Percentiles rank a stretch among this genome's conserved stretches.
Conservation (phyloP, 768 basidiomycete species). For the Phlebiopsis flavidoalba region DNA sequence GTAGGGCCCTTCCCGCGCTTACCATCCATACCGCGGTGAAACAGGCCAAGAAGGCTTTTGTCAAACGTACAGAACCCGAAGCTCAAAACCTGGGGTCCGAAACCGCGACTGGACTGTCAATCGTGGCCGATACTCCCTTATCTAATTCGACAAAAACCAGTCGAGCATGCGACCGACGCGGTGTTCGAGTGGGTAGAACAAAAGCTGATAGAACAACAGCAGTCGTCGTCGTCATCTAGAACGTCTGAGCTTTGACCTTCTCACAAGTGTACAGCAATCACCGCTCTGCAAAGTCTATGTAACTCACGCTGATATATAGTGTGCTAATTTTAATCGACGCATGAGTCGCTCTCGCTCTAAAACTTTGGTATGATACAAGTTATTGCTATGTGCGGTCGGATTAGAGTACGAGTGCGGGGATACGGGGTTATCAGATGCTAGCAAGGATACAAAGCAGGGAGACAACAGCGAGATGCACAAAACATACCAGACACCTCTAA, state of each 20-base stretch:
- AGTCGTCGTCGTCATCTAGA: not conserved
- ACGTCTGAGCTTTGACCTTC: slow-evolving; percentile 15
- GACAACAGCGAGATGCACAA: not conserved
- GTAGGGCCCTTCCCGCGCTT: slow-evolving; percentile 76
- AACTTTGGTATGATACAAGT: not conserved
- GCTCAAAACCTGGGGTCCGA: slow-evolving; percentile 69
- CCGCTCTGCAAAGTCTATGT: not conserved
- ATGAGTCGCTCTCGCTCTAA: not conserved
- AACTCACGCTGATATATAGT: not conserved
- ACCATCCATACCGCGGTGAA: slow-evolving; percentile 82
- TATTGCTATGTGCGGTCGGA: not conserved
- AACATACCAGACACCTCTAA: not conserved
- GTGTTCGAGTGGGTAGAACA: slow-evolving; percentile 69
- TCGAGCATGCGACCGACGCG: slow-evolving; percentile 62
- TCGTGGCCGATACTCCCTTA: slow-evolving; percentile 73
- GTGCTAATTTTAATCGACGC: not conserved
- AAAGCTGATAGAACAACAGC: slow-evolving; percentile 40
- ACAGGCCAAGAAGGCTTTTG: slow-evolving; percentile 65
- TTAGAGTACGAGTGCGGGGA: not conserved
- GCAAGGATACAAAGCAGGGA: not conserved
- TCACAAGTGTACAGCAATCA: not conserved
- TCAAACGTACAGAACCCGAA: slow-evolving; percentile 50
- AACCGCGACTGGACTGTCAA: slow-evolving; percentile 67
- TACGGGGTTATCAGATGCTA: not conserved
- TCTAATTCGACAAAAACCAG: slow-evolving; percentile 75